A percentile compares a stretch with the other conserved stretches of the same genome.
Conservation (phyloP, 2,329 filamentous ascomycete species). For the Pseudogymnoascus sp. region DNA sequence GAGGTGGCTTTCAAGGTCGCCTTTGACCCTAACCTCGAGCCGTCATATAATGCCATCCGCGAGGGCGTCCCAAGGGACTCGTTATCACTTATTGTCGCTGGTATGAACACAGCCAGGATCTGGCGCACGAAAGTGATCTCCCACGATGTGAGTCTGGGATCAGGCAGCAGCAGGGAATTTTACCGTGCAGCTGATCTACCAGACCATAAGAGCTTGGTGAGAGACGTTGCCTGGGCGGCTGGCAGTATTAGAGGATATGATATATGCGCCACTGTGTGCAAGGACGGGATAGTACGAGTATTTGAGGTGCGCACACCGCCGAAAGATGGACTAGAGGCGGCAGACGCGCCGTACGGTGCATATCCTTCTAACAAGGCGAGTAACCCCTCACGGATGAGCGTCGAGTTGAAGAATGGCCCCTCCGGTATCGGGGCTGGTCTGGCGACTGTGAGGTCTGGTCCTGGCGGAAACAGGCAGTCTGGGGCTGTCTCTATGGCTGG, state of each 20-base stretch:
- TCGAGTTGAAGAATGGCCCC: constrained; percentile 28
- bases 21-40: constrained; percentile 81
- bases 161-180: constrained; percentile 64
- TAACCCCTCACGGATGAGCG: constrained; percentile 17
- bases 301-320: constrained; percentile 65
- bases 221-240: constrained; percentile 87
- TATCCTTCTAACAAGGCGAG: constrained; percentile 20
- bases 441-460: constrained; percentile 34
- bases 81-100: constrained; percentile 74
- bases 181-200: constrained; percentile 73
- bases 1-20: constrained; percentile 79
- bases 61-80: constrained; percentile 77
- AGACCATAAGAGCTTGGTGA: constrained; percentile 67
- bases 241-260: constrained; percentile 88
- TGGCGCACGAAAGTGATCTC: constrained; percentile 64
- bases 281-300: constrained; percentile 84
- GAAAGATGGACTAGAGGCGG: constrained; percentile 38
- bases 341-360: constrained; percentile 27
- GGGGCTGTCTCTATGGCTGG: constrained; percentile 45
- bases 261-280: constrained; percentile 82
- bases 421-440: constrained; percentile 48
- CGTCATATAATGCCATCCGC: constrained; percentile 67
- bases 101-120: constrained; percentile 74
- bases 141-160: constrained; percentile 42
- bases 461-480: constrained; percentile 41